A percentile compares a stretch with the other conserved stretches of the same genome.
phyloP scores from a whole-genome alignment of 2,329 filamentous ascomycete species.

The Keithomyces neogunnii region DNA sequence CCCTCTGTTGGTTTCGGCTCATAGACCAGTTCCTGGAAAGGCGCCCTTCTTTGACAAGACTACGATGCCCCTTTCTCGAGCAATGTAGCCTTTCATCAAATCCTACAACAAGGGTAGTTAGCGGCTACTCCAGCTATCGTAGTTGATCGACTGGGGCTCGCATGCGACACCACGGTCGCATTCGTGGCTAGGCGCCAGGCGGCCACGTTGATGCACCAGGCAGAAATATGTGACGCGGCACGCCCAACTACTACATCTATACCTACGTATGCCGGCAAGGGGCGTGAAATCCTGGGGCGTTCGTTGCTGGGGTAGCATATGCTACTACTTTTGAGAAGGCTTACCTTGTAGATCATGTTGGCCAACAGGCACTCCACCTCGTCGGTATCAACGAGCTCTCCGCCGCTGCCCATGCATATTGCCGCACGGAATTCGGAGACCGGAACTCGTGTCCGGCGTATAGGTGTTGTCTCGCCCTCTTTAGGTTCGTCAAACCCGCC shows the following conservation, averaged over 20 bases:
- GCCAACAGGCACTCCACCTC: conserved; percentile 93
- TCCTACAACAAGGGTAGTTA: conserved; percentile 44
- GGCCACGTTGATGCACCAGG: too few relatives aligned
- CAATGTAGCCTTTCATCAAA: conserved; percentile 97
- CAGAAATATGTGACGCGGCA: too few relatives aligned
- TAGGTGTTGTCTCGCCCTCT: conserved; percentile 52
- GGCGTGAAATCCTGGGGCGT: background rate
- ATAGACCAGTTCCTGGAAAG: conserved; percentile 81
- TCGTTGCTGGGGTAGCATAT: background rate
- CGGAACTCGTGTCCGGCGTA: conserved; percentile 69
- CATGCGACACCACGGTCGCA: background rate
- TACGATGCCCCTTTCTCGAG: conserved; percentile 79
- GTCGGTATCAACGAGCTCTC: conserved; percentile 67
- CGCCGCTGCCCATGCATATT: conserved; percentile 62
- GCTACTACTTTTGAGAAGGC: conserved; percentile 7
- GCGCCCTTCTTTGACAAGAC: conserved; percentile 89
- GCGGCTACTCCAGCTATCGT: conserved; percentile 21
- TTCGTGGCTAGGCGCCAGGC: too few relatives aligned
- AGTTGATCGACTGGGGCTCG: background rate
- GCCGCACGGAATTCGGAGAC: conserved; percentile 80
- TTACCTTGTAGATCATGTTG: conserved; percentile 97
- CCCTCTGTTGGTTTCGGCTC: conserved; percentile 4
- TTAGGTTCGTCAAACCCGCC: conserved; percentile 75
- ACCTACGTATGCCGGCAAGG: too few relatives aligned
- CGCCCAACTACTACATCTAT: too few relatives aligned